Base-by-base conservation (phyloP, 176 grass and related monocot species). In the Areca catechu region DNA sequence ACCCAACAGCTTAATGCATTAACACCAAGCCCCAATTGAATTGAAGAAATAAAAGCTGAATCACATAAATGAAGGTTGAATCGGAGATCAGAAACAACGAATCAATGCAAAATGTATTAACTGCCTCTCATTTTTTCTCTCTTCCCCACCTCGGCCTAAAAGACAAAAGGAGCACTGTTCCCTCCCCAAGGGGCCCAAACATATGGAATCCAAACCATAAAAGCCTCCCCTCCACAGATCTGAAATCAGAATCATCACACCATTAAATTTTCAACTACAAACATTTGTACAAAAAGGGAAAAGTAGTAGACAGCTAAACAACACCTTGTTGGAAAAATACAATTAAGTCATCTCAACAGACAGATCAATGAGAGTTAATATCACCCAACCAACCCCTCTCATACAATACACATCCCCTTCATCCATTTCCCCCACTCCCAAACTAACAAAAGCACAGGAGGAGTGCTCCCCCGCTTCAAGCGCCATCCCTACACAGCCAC, bases 261-360 rank as follows among this genome's bases (percentile, higher is more conserved):
- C 56, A 57, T 30, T 53, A 61, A 29, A 70, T 23, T 34, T 57
- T 59, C 50, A 54, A 18, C 43, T 50, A 65, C 76, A 60, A 49
- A 4, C 61, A 63, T 55, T 62, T 67, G 70, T 72, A 65, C 77
- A 76, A 30, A 20, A 56, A 28, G 56, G 15, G 64, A 10, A 76
- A 71, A 76, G 64, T 73, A 71, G 53, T 55, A 82, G 67, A 74
- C 61, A 88, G 71, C 80, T 85, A 78, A 73, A 66, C 70, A 78
- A 61, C 77, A 66, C 74, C 21, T 72, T 71, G 79, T 72, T 69
- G 22, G 20, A 18, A 27, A 24, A 56, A 52, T 82, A 76, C 84
- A 84, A 79, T 88, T 70, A 70, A 79, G 81, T 67, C 71, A 53
- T 61, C 70, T 56, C 69, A 66, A 47, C 57, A 68, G 3, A 66